phyloP scores from a whole-genome alignment of 2,329 filamentous ascomycete species.

The Fusarium sp. region DNA sequence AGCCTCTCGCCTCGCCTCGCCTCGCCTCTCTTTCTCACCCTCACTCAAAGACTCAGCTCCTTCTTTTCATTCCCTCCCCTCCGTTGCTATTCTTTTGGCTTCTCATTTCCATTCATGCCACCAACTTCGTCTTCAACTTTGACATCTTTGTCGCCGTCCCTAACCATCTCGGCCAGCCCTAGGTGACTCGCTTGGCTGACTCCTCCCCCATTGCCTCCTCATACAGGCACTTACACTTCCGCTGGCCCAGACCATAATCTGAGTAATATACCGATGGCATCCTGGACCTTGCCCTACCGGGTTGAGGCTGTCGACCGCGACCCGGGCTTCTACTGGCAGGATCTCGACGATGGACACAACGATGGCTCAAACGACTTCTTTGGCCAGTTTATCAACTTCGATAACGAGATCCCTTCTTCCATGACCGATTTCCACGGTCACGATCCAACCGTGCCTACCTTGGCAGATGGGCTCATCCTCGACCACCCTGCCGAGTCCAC shows the following conservation, averaged over 20 bases:
- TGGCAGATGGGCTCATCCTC: constrained; percentile 45
- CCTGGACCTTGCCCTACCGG: constrained; percentile 50
- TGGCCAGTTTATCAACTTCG: constrained; percentile 52
- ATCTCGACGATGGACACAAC: constrained; percentile 44
- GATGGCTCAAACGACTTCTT: constrained; percentile 49
- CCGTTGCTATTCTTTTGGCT: constrained; percentile 30
- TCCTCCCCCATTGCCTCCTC: constrained; percentile 18
- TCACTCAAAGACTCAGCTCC: constrained; percentile 32
- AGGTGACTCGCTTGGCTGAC: constrained; percentile 37
- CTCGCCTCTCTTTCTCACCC: constrained; percentile 33
- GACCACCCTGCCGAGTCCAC: constrained; percentile 46
- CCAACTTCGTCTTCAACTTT: constrained; percentile 30
- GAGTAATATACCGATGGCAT: constrained; percentile 46
- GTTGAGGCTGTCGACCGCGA: constrained; percentile 49
- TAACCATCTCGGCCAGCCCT: constrained; percentile 31
- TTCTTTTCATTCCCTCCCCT: constrained; percentile 33
- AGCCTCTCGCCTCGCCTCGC: constrained; percentile 25
- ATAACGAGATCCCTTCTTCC: constrained; percentile 40
- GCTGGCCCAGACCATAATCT: constrained; percentile 11
- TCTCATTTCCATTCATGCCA: constrained; percentile 33
- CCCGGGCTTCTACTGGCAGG: constrained; percentile 49
- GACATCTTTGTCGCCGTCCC: constrained; percentile 29
- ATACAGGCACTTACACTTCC: constrained; percentile 18
- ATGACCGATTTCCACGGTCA: constrained; percentile 35
- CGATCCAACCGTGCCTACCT: constrained; percentile 38